Conservation (phyloP, 2,329 filamentous ascomycete species). For the Nemania sp. region DNA sequence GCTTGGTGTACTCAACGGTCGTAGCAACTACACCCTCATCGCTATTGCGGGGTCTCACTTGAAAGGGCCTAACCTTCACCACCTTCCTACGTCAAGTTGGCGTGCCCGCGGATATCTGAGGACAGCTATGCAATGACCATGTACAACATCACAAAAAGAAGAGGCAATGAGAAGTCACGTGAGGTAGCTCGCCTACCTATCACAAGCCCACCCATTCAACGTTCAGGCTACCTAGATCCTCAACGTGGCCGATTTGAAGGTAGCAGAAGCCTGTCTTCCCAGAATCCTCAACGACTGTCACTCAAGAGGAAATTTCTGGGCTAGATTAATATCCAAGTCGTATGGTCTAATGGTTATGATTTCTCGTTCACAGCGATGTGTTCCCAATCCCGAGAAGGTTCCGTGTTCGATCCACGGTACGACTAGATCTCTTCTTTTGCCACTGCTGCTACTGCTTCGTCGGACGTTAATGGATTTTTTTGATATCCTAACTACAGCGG, state of each 20-base stretch:
- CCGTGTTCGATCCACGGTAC: slow-evolving; percentile 42
- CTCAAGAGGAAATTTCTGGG: not conserved
- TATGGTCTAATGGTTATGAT: slow-evolving; percentile 42
- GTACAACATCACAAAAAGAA: too few relatives aligned
- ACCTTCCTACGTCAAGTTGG: slow-evolving; percentile 2
- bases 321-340: slow-evolving; percentile 11
- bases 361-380: slow-evolving; percentile 39
- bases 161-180: too few relatives aligned
- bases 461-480: not conserved
- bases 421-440: slow-evolving; percentile 24
- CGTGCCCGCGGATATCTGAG: not conserved
- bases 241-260: too few relatives aligned
- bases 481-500: not conserved
- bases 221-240: too few relatives aligned
- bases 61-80: slow-evolving; percentile 8
- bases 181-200: too few relatives aligned
- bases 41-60: not conserved
- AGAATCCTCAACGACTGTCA: not conserved
- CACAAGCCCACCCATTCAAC: too few relatives aligned
- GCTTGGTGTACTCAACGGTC: not conserved
- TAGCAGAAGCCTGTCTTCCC: too few relatives aligned
- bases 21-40: slow-evolving; percentile 5
- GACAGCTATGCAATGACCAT: slow-evolving; percentile 35
- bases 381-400: slow-evolving; percentile 36
- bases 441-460: not conserved